phyloP scores from a whole-genome alignment of 371 early-diverging fungal species.

The Haplosporangium sp. region DNA sequence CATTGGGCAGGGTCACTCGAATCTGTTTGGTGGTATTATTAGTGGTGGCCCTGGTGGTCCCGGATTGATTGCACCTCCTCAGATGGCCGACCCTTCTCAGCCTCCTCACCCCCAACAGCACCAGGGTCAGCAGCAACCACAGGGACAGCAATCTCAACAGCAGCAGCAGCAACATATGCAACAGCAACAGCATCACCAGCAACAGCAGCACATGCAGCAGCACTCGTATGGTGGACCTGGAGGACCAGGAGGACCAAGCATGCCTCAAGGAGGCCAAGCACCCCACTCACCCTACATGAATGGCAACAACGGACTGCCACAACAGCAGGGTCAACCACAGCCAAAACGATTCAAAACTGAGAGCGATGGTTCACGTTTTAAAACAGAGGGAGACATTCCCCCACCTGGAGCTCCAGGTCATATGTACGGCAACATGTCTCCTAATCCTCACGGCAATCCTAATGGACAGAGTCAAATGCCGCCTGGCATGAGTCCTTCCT shows the following conservation, averaged over 20 bases:
- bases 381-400: slow-evolving; percentile 34
- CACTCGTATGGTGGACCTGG: slow-evolving; percentile 32
- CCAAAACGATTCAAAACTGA: slow-evolving; percentile 44
- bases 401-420: slow-evolving; percentile 41
- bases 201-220: slow-evolving; percentile 38
- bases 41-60: slow-evolving; percentile 52
- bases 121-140: slow-evolving; percentile 39
- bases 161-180: slow-evolving; percentile 41
- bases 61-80: slow-evolving; percentile 58
- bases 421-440: slow-evolving; percentile 55
- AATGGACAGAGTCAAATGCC: slow-evolving; percentile 30
- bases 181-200: slow-evolving; percentile 23
- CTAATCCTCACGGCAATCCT: slow-evolving; percentile 41
- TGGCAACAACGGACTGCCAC: slow-evolving; percentile 26
- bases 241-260: slow-evolving; percentile 25
- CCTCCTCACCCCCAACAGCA: slow-evolving; percentile 44
- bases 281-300: slow-evolving; percentile 52
- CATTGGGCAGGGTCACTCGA: slow-evolving; percentile 58
- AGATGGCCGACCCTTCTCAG: slow-evolving; percentile 59
- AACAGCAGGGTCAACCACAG: slow-evolving; percentile 33
- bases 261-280: slow-evolving; percentile 33
- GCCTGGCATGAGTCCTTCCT: slow-evolving; percentile 30
- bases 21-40: slow-evolving; percentile 57
- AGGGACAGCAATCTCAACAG: slow-evolving; percentile 38
- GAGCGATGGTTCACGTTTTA: slow-evolving; percentile 31